phyloP scores from a whole-genome alignment of 192 early-diverging fungal genomes.

The Gigaspora rosea region DNA sequence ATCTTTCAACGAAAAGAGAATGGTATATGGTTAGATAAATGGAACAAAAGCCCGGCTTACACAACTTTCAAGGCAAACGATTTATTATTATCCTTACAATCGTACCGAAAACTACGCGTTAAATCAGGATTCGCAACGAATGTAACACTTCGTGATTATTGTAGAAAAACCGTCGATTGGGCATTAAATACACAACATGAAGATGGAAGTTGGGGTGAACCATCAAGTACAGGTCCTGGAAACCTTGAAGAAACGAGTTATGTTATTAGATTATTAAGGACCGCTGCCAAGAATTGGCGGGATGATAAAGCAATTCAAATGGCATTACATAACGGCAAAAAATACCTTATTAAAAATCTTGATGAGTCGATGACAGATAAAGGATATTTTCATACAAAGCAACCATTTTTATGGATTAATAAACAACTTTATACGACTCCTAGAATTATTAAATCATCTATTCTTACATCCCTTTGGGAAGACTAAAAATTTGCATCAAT shows the following conservation, averaged over 20 bases:
- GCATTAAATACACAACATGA: constrained; percentile 15
- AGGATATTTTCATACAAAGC: neutral
- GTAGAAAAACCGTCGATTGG: constrained; percentile 6
- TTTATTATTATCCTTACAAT: neutral
- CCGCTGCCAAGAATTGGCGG: neutral
- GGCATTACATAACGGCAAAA: neutral
- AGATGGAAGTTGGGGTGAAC: constrained; percentile 30
- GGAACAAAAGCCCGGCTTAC: neutral
- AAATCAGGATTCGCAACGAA: neutral
- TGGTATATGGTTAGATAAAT: constrained; percentile 12
- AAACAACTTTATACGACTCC: constrained; percentile 18
- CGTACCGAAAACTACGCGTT: neutral
- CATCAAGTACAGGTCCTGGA: neutral
- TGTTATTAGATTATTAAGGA: constrained; percentile 9
- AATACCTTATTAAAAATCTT: constrained; percentile 4
- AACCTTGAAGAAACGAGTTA: constrained; percentile 29
- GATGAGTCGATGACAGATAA: constrained; percentile 14
- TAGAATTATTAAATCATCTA: constrained; percentile 5
- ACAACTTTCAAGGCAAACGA: constrained; percentile 7
- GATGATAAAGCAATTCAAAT: neutral
- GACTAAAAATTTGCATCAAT: neutral
- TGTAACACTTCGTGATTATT: neutral
- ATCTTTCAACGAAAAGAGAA: neutral
- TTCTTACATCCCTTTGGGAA: constrained; percentile 18
- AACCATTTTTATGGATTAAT: constrained; percentile 24